Evolutionary conservation across 2,329 filamentous ascomycete species (phyloP).

Genomic region (Colletotrichum chlorophyti): DNA sequence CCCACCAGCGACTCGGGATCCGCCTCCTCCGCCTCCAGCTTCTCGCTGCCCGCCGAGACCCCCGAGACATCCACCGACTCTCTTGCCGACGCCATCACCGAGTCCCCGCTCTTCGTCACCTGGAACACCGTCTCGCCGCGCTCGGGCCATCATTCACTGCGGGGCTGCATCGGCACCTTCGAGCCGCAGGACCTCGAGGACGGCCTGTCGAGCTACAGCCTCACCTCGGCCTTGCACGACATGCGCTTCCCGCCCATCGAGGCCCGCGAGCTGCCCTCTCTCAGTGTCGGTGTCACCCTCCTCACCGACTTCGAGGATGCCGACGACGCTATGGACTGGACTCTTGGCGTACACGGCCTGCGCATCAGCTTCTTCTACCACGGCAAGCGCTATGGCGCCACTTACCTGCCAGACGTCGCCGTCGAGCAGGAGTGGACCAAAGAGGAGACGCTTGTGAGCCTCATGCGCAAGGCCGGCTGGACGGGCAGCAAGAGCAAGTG

Average conservation of each 20-base stretch:
- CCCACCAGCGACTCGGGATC: slow-evolving; percentile 35
- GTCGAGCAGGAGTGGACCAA: slow-evolving; percentile 94
- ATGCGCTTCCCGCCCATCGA: slow-evolving; percentile 65
- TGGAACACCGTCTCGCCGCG: slow-evolving; percentile 79
- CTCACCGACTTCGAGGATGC: slow-evolving; percentile 85
- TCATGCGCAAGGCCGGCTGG: slow-evolving; percentile 97
- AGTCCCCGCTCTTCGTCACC: slow-evolving; percentile 87
- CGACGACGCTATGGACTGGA: slow-evolving; percentile 81
- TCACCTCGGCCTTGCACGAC: slow-evolving; percentile 77
- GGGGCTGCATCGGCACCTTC: slow-evolving; percentile 97
- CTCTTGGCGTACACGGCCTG: slow-evolving; percentile 83
- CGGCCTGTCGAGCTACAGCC: slow-evolving; percentile 80
- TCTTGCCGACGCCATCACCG: slow-evolving; percentile 43
- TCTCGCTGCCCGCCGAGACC: slow-evolving; percentile 47
- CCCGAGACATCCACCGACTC: slow-evolving; percentile 53
- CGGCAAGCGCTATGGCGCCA: slow-evolving; percentile 78
- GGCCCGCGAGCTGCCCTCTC: slow-evolving; percentile 58
- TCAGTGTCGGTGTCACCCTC: slow-evolving; percentile 77
- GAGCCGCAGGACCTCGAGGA: slow-evolving; percentile 75
- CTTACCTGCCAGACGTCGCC: slow-evolving; percentile 92
- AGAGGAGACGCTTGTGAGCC: slow-evolving; percentile 86
- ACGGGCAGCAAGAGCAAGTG: slow-evolving; percentile 79
- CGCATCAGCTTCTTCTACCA: slow-evolving; percentile 83
- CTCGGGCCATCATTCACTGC: slow-evolving; percentile 69
- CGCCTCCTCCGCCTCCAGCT: slow-evolving; percentile 43